These are phyloP conservation scores for Heliamphora exappendiculata DNA, from an alignment of 148 eudicot species.

Conservation along the genomic window DNA sequence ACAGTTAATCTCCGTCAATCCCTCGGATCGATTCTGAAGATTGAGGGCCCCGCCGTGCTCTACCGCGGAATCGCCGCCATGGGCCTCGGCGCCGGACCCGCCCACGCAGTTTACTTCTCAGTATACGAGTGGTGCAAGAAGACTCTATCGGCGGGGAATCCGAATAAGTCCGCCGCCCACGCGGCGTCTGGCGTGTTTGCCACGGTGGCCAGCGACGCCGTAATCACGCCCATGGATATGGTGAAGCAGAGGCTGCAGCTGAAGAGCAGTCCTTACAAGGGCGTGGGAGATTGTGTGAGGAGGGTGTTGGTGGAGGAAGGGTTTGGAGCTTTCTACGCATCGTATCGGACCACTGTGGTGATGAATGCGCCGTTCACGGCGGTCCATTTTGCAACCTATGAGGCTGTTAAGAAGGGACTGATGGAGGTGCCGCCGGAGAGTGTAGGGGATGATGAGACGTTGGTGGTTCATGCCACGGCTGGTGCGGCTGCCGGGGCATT, in stretches of 20 bases:
- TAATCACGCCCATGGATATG: slow-evolving; percentile 43
- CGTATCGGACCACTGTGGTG: slow-evolving; percentile 34
- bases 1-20: slow-evolving; percentile 25
- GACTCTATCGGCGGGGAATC: slow-evolving; percentile 14
- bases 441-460: slow-evolving; percentile 29
- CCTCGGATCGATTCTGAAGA: slow-evolving; percentile 27
- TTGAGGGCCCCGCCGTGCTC: slow-evolving; percentile 28
- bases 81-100: slow-evolving; percentile 43
- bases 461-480: slow-evolving; percentile 39
- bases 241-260: slow-evolving; percentile 48
- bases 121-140: slow-evolving; percentile 31
- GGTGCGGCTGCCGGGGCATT: slow-evolving; percentile 39
- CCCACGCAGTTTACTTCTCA: slow-evolving; percentile 37
- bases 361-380: slow-evolving; percentile 50
- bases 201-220: slow-evolving; percentile 41
- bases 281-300: slow-evolving; percentile 35
- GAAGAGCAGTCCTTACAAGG: slow-evolving; percentile 33
- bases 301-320: slow-evolving; percentile 39
- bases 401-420: slow-evolving; percentile 33
- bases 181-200: slow-evolving; percentile 34
- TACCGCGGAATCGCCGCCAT: slow-evolving; percentile 44
- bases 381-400: slow-evolving; percentile 37
- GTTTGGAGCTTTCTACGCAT: slow-evolving; percentile 31
- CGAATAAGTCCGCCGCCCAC: slow-evolving; percentile 17
- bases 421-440: slow-evolving; percentile 23